Conservation (phyloP, 805 yeast species). For the Vanderwaltozyma verrucispora region DNA sequence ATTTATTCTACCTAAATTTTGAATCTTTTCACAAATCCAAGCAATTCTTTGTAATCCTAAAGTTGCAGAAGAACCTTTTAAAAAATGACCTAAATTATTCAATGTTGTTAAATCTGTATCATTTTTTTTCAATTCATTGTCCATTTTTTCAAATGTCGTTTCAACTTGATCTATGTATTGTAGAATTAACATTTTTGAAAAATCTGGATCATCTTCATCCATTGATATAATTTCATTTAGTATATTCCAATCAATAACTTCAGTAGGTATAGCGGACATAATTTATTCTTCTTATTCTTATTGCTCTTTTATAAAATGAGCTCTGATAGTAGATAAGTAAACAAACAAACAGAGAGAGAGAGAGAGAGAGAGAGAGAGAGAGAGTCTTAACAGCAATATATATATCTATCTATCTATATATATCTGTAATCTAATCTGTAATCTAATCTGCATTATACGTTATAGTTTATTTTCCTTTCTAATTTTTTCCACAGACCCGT, state of each 20-base stretch:
- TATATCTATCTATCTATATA: no score
- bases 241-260: conserved; percentile 78
- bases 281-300: no score
- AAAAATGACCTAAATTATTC: conserved; percentile 77
- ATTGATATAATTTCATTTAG: conserved; percentile 80
- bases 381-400: no score
- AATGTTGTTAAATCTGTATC: conserved; percentile 45
- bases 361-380: no score
- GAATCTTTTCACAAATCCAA: conserved; percentile 85
- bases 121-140: conserved; percentile 31
- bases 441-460: no score
- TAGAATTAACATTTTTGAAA: conserved; percentile 63
- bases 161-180: conserved; percentile 87
- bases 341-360: no score
- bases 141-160: conserved; percentile 67
- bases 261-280: conserved; percentile 29
- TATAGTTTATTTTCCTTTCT: no score
- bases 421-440: no score
- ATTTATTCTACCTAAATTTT: conserved; percentile 71
- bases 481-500: no score
- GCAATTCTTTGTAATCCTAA: conserved; percentile 77
- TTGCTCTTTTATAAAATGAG: no score
- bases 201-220: conserved; percentile 96
- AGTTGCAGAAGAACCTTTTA: conserved; percentile 94
- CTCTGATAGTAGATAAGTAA: no score